phyloP scores from a whole-genome alignment of 768 basidiomycete genomes.

The Cystobasidiopsis lactophilus region DNA sequence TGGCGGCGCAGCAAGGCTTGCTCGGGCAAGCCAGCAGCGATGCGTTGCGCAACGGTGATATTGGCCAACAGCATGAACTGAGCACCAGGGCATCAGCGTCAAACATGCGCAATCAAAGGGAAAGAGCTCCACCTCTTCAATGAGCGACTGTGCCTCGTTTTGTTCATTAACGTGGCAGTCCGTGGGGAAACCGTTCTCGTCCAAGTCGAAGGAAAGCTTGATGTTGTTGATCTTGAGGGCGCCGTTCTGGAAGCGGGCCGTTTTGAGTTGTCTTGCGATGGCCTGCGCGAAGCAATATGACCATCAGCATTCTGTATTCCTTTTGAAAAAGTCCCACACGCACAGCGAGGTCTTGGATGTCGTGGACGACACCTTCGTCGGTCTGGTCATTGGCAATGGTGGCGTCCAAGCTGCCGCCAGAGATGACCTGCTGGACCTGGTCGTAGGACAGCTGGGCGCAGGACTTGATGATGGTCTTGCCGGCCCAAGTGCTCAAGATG shows the following conservation, averaged over 20 bases:
- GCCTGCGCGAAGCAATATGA: slow-evolving; percentile 19
- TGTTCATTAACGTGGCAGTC: slow-evolving; percentile 50
- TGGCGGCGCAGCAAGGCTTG: slow-evolving; percentile 92
- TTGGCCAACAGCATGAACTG: slow-evolving; percentile 92
- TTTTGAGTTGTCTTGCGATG: slow-evolving; percentile 49
- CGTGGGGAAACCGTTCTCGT: slow-evolving; percentile 49
- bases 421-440: slow-evolving; percentile 60
- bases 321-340: background rate
- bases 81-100: background rate
- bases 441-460: slow-evolving; percentile 63
- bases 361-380: slow-evolving; percentile 42
- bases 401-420: slow-evolving; percentile 41
- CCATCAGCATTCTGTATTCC: background rate
- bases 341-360: slow-evolving; percentile 45
- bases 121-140: slow-evolving; percentile 55
- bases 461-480: slow-evolving; percentile 81
- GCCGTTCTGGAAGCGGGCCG: slow-evolving; percentile 55
- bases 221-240: slow-evolving; percentile 48
- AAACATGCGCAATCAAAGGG: background rate
- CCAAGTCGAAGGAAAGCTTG: slow-evolving; percentile 53
- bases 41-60: slow-evolving; percentile 68
- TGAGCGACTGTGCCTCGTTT: slow-evolving; percentile 51
- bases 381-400: slow-evolving; percentile 38
- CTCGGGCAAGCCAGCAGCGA: slow-evolving; percentile 83
- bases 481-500: slow-evolving; percentile 73